Base-by-base conservation (phyloP, 495 filamentous ascomycete genomes). In the Cetradonia linearis region DNA sequence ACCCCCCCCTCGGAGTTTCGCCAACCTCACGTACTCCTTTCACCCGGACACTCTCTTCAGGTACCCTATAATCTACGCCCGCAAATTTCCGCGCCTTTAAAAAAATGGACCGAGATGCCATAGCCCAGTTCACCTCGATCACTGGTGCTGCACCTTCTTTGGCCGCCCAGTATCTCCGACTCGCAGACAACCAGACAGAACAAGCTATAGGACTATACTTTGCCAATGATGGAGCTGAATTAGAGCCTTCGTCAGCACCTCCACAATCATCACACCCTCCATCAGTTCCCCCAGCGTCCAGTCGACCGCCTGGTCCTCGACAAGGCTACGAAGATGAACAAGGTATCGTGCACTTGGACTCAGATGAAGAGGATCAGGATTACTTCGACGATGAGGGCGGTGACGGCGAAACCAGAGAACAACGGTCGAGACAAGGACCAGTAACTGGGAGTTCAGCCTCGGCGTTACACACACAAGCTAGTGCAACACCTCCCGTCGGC, bases 181-280 rank as follows among this genome's bases (percentile, higher is more conserved):
- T 98, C 56, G 84, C 89, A 30, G 88, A 94, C 63, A 84, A 82
- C 66, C 83, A 95, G 67, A 75, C 89, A 56, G 82, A 86, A 67
- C 88, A 93, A 69, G 93, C 93, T 9, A 82, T 96, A 67, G 82
- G 87, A 74, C 84, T 96, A 14, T 98, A 82, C 75, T 97, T 87
- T 71, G 86, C 90, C 61, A 92, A 87, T 65, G 79, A 84, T 71
- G 76, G 88, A 74, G 72, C 81, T 70, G 70, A 83, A 71, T 65
- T 83, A 61, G 73, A 76, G 49, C 72, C 71, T 68, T 73, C 73
- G 64, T 73, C 70, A 62, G 71, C 69, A 62, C 75, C 67, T 48
- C 67, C 58, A 20, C 74, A 57, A 55, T 71, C 69, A 34, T 69
- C 59, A 28, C 74, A 60, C 42, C 73, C 68, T 44, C 74, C 66